Evolutionary conservation across 1,139 yeast species (phyloP), one percentile per base, ranked within the genome.

Genomic region (Scheffersomyces insectosa): DNA sequence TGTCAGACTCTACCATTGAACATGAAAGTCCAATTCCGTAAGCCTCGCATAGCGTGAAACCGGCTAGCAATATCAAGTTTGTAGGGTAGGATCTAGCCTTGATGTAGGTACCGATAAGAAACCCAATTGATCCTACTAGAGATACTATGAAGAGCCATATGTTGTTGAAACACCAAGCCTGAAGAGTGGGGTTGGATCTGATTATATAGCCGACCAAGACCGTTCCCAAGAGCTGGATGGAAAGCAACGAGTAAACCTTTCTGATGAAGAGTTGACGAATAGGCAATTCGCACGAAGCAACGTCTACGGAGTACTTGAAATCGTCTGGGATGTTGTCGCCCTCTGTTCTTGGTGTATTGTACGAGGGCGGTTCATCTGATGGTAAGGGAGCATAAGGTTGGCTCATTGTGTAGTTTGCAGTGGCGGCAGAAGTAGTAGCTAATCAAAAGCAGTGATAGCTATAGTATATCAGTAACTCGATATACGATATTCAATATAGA

Each of bases 291-390:
- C 96, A 88, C 28, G 86, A 82, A 5, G 90, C 82, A 25, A 89
- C 95, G 45, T 79, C 77, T 8, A 86, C 87, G 29, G 88, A 81
- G 64, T 85, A 88, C 62, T 89, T 89, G 79, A 88, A 89, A 65
- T 88, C 96, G 56, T 88, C 95, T 3, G 86, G 86, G 39, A 80
- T 57, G 51, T 71, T 63, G 54, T 75, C 79, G 12, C 73, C 75
- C 12, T 57, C 66, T 10, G 55, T 51, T 45, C 77, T 55, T 10
- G 59, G 62, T 35, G 54, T 48, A 68, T 57, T 42, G 41, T 42
- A 36, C 33, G 46, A 15, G 31, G 42, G 40, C 44, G 49, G 34
- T 38, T 47, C 33, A 27, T 38, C 42, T 11, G 40, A 27, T 23
- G 44, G 35, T 11, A 43, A 14, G 23, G 40, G 39, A 14, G 42